Evolutionary conservation across 306 rosid genomes (phyloP).

Genomic region (Calophaca sinica): DNA sequence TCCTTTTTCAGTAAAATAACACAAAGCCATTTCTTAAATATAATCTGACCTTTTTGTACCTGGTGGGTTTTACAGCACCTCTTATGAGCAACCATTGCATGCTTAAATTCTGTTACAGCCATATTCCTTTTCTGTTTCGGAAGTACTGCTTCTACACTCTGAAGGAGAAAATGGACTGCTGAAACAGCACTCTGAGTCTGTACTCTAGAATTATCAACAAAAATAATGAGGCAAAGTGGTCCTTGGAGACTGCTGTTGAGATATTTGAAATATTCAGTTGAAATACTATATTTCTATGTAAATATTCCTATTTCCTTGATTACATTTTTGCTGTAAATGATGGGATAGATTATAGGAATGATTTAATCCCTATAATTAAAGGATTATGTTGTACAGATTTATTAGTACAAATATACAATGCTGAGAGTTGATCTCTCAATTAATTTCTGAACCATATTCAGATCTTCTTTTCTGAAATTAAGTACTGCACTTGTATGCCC

Average conservation of each 20-base stretch:
- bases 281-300: too few species aligned
- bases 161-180: conserved; percentile 70
- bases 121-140: conserved; percentile 82
- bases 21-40: conserved; percentile 30
- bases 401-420: too few species aligned
- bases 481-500: too few species aligned
- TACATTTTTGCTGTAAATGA: too few species aligned
- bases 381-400: too few species aligned
- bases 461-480: too few species aligned
- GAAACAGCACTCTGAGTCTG: conserved; percentile 71
- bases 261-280: too few species aligned
- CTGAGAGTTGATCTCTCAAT: too few species aligned
- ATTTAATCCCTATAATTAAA: too few species aligned
- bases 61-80: conserved; percentile 66
- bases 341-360: too few species aligned
- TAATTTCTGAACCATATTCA: too few species aligned
- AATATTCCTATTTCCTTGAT: too few species aligned
- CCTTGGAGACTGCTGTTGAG: neutral
- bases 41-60: conserved; percentile 61
- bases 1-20: conserved; percentile 3
- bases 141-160: conserved; percentile 68
- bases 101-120: conserved; percentile 75
- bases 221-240: conserved; percentile 15
- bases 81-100: conserved; percentile 80
- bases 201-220: conserved; percentile 60